These are phyloP conservation scores for Corymbia maculata DNA, from an alignment of 345 rosid genomes.

Conservation along the genomic window DNA sequence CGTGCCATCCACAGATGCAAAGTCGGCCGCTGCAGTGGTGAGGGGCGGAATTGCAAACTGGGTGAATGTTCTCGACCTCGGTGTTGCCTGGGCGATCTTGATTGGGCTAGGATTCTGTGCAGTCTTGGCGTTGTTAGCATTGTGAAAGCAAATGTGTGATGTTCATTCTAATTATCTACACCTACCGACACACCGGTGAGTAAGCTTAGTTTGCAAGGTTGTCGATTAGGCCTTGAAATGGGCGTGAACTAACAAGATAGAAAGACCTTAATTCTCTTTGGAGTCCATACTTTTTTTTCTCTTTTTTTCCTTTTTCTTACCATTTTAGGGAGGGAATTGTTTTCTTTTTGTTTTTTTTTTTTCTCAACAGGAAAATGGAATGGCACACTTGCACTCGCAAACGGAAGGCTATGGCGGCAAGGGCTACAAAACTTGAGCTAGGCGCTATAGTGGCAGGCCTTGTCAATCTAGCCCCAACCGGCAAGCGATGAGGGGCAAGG, in stretches of 20 bases:
- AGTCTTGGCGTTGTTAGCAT: constrained; percentile 1
- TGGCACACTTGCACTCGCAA: rapidly evolving
- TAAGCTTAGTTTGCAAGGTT: neutral
- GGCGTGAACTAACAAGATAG: neutral
- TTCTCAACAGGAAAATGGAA: rapidly evolving
- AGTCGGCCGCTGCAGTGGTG: constrained; percentile 27
- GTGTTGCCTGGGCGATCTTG: neutral
- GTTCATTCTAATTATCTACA: constrained; percentile 18
- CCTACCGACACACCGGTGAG: neutral
- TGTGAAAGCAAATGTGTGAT: constrained; percentile 17
- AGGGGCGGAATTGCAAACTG: constrained; percentile 24
- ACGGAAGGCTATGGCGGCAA: rapidly evolving
- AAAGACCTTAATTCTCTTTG: neutral
- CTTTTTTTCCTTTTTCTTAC: rapidly evolving
- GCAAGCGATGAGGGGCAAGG: neutral
- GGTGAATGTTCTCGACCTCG: neutral
- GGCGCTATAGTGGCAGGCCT: too few species aligned
- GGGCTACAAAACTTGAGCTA: too few species aligned
- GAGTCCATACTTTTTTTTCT: rapidly evolving
- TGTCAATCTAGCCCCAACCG: neutral
- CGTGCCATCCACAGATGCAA: constrained; percentile 34
- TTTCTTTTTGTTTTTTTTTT: neutral
- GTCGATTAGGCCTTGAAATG: neutral
- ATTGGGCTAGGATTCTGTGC: constrained; percentile 8
- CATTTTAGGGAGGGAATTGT: neutral